A percentile compares a stretch with the other conserved stretches of the same genome.
Evolutionary conservation across 2,329 filamentous ascomycete species (phyloP).

Genomic region (Trichoderma cornu-damae): DNA sequence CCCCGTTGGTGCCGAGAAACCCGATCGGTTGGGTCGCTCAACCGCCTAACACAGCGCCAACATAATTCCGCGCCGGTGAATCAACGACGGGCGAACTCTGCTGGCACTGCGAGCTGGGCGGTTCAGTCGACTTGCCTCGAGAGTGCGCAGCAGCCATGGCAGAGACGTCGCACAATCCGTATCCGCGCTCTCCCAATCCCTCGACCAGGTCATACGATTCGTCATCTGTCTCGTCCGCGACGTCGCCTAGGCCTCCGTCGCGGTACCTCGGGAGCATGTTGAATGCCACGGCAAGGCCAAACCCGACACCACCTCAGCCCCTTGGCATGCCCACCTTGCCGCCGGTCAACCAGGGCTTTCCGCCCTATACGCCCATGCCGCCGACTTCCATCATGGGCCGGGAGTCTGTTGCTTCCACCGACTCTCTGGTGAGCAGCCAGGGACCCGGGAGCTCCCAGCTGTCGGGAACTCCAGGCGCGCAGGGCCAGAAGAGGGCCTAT

Average conservation of each 20-base stretch:
- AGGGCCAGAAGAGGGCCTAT: conserved; percentile 87
- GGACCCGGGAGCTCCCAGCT: conserved; percentile 35
- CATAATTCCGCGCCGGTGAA: background rate
- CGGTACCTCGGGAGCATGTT: conserved; percentile 50
- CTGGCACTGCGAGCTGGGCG: background rate
- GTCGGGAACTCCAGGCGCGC: conserved; percentile 41
- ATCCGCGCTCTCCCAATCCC: conserved; percentile 56
- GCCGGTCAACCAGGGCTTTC: conserved; percentile 45
- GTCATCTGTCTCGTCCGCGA: conserved; percentile 57
- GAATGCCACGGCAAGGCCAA: conserved; percentile 47
- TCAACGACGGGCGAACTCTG: background rate
- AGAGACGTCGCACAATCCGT: conserved; percentile 50
- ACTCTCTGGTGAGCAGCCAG: conserved; percentile 53
- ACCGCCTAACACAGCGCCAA: conserved; percentile 5
- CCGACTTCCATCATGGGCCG: conserved; percentile 49
- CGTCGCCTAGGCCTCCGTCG: conserved; percentile 52
- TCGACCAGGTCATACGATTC: conserved; percentile 60
- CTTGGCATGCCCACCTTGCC: conserved; percentile 50
- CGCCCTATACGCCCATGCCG: conserved; percentile 49
- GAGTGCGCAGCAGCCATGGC: conserved; percentile 44
- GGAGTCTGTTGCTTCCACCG: conserved; percentile 55
- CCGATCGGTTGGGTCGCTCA: conserved; percentile 15
- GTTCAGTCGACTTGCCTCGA: conserved; percentile 11
- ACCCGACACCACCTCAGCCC: conserved; percentile 46
- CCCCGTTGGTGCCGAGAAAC: conserved; percentile 13